Evolutionary conservation across 306 rosid genomes (phyloP).

Genomic region (Abrus precatorius): DNA sequence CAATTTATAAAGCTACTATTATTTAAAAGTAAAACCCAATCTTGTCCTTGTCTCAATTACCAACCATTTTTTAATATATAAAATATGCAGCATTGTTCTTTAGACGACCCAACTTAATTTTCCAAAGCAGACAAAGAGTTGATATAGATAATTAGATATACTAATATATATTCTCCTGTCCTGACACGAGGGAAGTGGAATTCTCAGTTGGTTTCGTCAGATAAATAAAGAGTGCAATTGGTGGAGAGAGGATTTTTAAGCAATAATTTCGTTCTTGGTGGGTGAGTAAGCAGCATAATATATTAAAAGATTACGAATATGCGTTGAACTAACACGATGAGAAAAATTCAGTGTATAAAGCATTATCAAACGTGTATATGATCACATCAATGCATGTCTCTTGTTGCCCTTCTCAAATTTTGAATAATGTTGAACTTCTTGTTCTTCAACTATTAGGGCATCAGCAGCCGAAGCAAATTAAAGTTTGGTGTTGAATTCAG

Average conservation of each 20-base stretch:
- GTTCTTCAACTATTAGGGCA: constrained; percentile 2
- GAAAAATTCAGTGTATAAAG: constrained; percentile 27
- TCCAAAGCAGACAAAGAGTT: constrained; percentile 47
- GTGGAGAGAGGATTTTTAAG: constrained; percentile 42
- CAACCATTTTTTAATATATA: neutral
- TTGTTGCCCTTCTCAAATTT: neutral
- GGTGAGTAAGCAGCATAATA: constrained; percentile 50
- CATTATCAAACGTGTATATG: neutral
- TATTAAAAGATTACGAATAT: neutral
- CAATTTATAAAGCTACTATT: neutral
- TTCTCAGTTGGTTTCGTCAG: constrained; percentile 65
- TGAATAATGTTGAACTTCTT: constrained; percentile 6
- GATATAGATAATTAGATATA: neutral
- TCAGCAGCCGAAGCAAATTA: neutral
- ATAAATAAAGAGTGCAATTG: constrained; percentile 26
- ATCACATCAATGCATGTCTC: constrained; percentile 16
- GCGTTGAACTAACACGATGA: constrained; percentile 10
- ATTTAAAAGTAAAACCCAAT: neutral
- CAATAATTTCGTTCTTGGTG: constrained; percentile 52
- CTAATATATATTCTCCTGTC: neutral
- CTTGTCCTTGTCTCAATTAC: neutral
- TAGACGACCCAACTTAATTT: constrained; percentile 49
- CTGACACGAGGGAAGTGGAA: constrained; percentile 15
- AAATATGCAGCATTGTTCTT: constrained; percentile 27
- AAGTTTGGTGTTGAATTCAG: neutral